Base-by-base conservation (phyloP, 495 filamentous ascomycete genomes). In the Aspergillus campestris region DNA sequence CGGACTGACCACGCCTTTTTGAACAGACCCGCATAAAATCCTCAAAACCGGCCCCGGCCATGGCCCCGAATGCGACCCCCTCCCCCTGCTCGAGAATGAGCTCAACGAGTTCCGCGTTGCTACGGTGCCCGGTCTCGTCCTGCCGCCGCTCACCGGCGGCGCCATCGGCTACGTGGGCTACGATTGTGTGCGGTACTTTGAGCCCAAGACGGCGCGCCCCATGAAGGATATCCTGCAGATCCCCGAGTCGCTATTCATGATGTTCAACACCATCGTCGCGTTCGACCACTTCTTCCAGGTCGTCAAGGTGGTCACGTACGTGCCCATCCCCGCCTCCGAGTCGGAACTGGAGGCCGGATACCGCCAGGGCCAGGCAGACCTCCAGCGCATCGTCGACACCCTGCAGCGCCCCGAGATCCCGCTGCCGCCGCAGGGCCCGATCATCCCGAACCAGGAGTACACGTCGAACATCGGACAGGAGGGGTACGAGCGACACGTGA, bases 81-180 rank as follows among this genome's bases (percentile, higher is more conserved):
- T 98, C 24, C 86, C 84, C 0, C 68, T 76, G 29, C 80, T 98
- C 15, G 82, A 95, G 69, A 69, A 74, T 34, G 85, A 95, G 61
- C 79, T 98, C 31, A 67, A 79, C 34, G 68, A 86, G 55, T 82
- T 81, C 65, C 79, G 86, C 13, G 84, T 92, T 40, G 81, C 86
- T 43, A 73, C 83, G 32, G 74, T 97, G 7, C 91, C 94, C 1
- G 84, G 82, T 6, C 70, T 95, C 45, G 74, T 69, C 43, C 75
- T 98, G 8, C 92, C 92, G 8, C 83, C 87, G 29, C 65, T 96
- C 60, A 89, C 83, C 1, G 94, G 89, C 38, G 92, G 94, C 31
- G 92, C 91, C 3, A 84, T 98, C 57, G 92, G 92, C 45, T 98
- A 97, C 60, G 86, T 98, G 5, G 88, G 89, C 33, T 98, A 97